Conservation (phyloP, 257 asterid species). For the Solanum rostratum region DNA sequence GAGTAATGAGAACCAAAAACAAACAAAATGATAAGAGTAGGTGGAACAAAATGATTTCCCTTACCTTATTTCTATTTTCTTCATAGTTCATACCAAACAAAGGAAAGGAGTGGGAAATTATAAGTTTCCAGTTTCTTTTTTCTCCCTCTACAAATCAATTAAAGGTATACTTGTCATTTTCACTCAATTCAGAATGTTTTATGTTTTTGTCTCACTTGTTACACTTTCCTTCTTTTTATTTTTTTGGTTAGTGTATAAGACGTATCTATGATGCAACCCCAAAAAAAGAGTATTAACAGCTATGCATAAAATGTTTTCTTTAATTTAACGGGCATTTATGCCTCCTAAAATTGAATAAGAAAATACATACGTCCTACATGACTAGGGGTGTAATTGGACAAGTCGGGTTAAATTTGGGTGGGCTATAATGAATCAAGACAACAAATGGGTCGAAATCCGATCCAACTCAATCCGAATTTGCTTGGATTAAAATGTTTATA, state of each 20-base stretch:
- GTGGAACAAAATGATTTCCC: background rate
- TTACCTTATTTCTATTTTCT: background rate
- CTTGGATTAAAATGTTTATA: too few relatives aligned
- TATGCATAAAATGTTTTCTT: too few relatives aligned
- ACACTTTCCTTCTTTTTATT: background rate
- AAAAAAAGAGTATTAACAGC: too few relatives aligned
- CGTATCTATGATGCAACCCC: background rate
- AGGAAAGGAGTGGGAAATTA: background rate
- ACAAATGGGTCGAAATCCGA: too few relatives aligned
- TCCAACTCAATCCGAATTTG: too few relatives aligned
- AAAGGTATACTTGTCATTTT: background rate
- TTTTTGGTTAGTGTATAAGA: too few relatives aligned
- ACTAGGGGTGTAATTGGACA: too few relatives aligned
- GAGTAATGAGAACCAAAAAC: background rate
- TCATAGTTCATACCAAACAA: background rate
- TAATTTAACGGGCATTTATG: too few relatives aligned
- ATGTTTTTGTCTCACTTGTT: background rate
- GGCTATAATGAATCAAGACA: too few relatives aligned
- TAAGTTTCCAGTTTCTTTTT: background rate
- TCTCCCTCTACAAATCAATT: background rate
- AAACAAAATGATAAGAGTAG: background rate
- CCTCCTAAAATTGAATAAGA: too few relatives aligned
- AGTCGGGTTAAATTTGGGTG: too few relatives aligned
- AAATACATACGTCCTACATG: too few relatives aligned
- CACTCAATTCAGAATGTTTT: background rate